These are phyloP conservation scores for Leptosphaerulina australis DNA, from an alignment of 2,329 filamentous ascomycete species.

Conservation along the genomic window DNA sequence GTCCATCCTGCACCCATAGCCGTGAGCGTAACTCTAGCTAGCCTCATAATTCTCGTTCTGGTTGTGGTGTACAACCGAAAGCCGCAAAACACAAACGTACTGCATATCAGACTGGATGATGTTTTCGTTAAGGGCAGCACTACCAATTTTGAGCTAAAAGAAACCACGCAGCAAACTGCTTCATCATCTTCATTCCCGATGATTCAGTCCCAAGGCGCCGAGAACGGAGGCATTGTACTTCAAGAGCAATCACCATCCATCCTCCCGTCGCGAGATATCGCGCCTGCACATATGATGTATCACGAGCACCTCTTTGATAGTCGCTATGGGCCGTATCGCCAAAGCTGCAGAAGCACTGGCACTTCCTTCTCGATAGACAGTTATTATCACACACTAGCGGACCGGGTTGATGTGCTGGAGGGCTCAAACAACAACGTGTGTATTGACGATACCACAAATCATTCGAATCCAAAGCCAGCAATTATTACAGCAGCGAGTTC, in stretches of 20 bases:
- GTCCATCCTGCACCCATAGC: constrained; percentile 10
- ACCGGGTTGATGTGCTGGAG: neutral
- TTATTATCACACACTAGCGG: neutral
- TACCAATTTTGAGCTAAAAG: no score
- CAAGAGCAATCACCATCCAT: no score
- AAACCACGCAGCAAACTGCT: no score
- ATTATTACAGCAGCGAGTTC: neutral
- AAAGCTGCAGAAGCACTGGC: no score
- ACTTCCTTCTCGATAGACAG: neutral
- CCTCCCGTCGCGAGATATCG: no score
- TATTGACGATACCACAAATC: neutral
- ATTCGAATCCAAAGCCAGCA: neutral
- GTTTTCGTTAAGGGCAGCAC: no score
- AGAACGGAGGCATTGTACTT: no score
- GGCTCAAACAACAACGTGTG: neutral
- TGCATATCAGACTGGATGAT: no score
- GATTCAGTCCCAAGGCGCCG: no score
- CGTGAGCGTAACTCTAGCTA: constrained; percentile 8
- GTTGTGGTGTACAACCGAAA: constrained; percentile 3
- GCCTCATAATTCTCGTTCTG: constrained; percentile 6
- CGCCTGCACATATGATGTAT: neutral
- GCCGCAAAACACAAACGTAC: neutral
- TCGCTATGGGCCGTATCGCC: neutral
- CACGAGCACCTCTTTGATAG: neutral
- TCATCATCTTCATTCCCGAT: no score